Evolutionary conservation across 352 stramenopile genomes (phyloP).

Genomic region (Sclerospora graminicola): DNA sequence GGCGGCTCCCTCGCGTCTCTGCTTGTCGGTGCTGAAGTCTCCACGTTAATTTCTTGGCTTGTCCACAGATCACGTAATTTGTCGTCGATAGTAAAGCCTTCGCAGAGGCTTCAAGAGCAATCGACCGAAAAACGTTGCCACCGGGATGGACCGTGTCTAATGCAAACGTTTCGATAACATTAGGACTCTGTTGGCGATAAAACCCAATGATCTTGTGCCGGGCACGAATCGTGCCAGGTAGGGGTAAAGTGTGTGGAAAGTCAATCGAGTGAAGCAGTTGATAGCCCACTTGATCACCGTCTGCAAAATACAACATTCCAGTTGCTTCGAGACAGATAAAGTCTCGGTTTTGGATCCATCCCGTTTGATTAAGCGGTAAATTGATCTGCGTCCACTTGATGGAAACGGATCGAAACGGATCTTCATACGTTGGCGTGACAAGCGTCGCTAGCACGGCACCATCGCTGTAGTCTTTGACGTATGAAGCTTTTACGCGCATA

Average conservation of each 20-base stretch:
- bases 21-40: slow-evolving; percentile 18
- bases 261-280: slow-evolving; percentile 32
- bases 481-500: slow-evolving; percentile 41
- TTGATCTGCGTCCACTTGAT: slow-evolving; percentile 39
- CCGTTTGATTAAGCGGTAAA: slow-evolving; percentile 16
- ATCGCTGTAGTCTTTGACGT: slow-evolving; percentile 34
- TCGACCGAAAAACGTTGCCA: slow-evolving; percentile 13
- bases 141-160: slow-evolving; percentile 18
- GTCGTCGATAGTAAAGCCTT: slow-evolving; percentile 22
- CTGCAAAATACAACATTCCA: slow-evolving; percentile 13
- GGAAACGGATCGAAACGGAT: slow-evolving; percentile 28
- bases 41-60: slow-evolving; percentile 30
- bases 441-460: slow-evolving; percentile 29
- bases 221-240: slow-evolving; percentile 21
- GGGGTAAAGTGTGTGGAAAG: slow-evolving; percentile 21
- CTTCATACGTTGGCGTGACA: slow-evolving; percentile 12
- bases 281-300: slow-evolving; percentile 26
- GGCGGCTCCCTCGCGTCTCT: slow-evolving; percentile 5
- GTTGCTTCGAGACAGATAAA: slow-evolving; percentile 29
- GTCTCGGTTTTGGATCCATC: slow-evolving; percentile 21
- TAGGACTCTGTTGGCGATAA: slow-evolving; percentile 21
- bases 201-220: slow-evolving; percentile 33
- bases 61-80: slow-evolving; percentile 28
- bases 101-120: slow-evolving; percentile 14
- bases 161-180: slow-evolving; percentile 33